Evolutionary conservation across 1,284 basidiomycete genomes (phyloP), one percentile per base, ranked within the genome.

Genomic region (Polyporus tsugae): DNA sequence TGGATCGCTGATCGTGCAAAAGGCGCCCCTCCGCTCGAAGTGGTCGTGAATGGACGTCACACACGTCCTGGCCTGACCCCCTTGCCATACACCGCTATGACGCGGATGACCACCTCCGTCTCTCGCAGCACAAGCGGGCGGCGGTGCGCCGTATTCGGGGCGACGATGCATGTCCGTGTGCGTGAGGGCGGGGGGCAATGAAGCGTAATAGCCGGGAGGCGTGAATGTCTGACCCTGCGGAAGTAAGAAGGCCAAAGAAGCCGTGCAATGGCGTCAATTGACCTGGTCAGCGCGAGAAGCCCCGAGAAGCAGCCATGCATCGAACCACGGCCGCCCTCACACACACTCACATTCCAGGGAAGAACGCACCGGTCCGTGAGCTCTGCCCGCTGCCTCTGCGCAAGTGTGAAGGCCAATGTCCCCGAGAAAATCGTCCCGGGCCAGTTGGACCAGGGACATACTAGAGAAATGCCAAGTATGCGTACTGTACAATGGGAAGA

Each of bases 291-390:
- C 69, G 67, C 69, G 69, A 70, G 67, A 72, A 69, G 69, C 52
- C 38, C 62, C 67, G 71, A 72, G 71, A 72, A 72, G 68, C 57
- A 64, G 71, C 68, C 57, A 60, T 70, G 67, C 63, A 59, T 66
- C 64, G 70, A 66, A 65, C 61, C 58, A 64, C 57, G 62, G 42
- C 62, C 29, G 41, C 44, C 44, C 59, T 67, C 71, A 65, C 67
- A 72, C 71, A 67, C 65, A 71, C 67, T 60, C 71, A 67, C 62
- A 55, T 49, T 65, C 62, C 42, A 62, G 66, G 65, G 66, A 64
- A 59, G n/a, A 36, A 59, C 57, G 57, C 57, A 59, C 57, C 57
- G 17, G 38, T 41, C 33, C 35, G 19, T 38, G 9, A 15, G 15
- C 22, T 41, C 36, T 41, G 19, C 17, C 35, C 38, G n/a, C 36